Conservation (phyloP, 495 filamentous ascomycete genomes). For the Cercophora newfieldiana region DNA sequence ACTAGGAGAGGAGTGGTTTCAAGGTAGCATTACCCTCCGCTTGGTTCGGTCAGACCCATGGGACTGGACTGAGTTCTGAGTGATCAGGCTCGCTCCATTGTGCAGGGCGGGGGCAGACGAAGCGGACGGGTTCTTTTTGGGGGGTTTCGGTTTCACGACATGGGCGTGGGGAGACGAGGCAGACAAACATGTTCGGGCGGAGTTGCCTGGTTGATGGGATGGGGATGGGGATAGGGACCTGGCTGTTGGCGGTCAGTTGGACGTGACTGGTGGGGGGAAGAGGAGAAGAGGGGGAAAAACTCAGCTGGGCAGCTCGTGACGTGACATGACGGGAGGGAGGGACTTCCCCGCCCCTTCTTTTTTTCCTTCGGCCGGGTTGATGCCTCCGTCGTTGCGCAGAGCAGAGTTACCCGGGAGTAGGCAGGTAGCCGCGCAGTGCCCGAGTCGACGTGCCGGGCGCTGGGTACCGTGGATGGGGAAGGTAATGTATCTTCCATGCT, state of each 20-base stretch:
- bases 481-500: background rate
- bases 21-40: conserved; percentile 2
- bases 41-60: background rate
- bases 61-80: background rate
- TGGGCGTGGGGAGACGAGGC: background rate
- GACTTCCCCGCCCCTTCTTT: background rate
- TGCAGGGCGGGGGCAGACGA: no score
- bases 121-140: background rate
- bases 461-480: background rate
- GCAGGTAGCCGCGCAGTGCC: background rate
- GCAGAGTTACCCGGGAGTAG: background rate
- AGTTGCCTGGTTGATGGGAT: background rate
- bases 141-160: background rate
- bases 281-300: background rate
- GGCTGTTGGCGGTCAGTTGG: background rate
- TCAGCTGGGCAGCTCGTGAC: background rate
- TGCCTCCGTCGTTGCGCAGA: background rate
- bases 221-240: background rate
- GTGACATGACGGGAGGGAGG: no score
- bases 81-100: no score
- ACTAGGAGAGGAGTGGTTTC: background rate
- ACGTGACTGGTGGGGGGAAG: background rate
- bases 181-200: background rate
- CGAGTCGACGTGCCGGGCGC: background rate
- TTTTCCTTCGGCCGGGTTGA: background rate